These are phyloP conservation scores for Taphrina flavorubra DNA, from an alignment of 1,139 yeast species.

Conservation along the genomic window DNA sequence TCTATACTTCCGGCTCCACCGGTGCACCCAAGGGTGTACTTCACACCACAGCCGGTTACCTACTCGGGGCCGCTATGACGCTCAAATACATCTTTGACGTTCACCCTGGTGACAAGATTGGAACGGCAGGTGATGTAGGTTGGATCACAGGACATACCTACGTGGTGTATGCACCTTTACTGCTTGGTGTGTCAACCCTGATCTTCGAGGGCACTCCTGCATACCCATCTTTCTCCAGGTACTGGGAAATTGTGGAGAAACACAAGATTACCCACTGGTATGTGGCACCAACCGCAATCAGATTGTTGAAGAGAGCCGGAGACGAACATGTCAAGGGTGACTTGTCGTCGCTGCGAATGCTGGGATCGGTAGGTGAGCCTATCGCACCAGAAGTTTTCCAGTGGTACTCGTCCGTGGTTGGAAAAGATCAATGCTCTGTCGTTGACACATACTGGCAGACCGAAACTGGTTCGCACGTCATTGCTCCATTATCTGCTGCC, in stretches of 20 bases:
- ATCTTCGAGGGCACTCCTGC: slow-evolving; percentile 98
- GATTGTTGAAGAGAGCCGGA: slow-evolving; percentile 94
- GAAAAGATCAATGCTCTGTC: slow-evolving; percentile 82
- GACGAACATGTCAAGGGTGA: slow-evolving; percentile 88
- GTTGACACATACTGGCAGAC: slow-evolving; percentile 99
- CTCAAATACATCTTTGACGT: slow-evolving; percentile 93
- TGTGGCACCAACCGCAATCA: slow-evolving; percentile 97
- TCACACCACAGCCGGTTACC: slow-evolving; percentile 91
- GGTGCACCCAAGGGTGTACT: slow-evolving; percentile 99
- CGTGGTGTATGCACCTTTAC: slow-evolving; percentile 90
- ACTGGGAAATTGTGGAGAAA: slow-evolving; percentile 94
- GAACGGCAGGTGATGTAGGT: slow-evolving; percentile 99
- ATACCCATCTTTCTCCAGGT: slow-evolving; percentile 93
- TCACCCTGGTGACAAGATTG: slow-evolving; percentile 82
- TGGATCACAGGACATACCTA: slow-evolving; percentile 99
- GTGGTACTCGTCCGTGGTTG: slow-evolving; percentile 94
- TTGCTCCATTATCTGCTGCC: slow-evolving; percentile 94
- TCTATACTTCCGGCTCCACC: slow-evolving; percentile 95
- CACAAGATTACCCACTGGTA: slow-evolving; percentile 95
- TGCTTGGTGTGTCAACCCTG: slow-evolving; percentile 85
- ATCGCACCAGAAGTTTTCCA: slow-evolving; percentile 98
- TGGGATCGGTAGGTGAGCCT: slow-evolving; percentile 99
- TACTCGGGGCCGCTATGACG: slow-evolving; percentile 92
- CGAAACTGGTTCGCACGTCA: slow-evolving; percentile 94
- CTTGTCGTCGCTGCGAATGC: slow-evolving; percentile 84